Evolutionary conservation across 805 yeast species (phyloP), one percentile per base, ranked within the genome.

Genomic region (Lachancea sp.): DNA sequence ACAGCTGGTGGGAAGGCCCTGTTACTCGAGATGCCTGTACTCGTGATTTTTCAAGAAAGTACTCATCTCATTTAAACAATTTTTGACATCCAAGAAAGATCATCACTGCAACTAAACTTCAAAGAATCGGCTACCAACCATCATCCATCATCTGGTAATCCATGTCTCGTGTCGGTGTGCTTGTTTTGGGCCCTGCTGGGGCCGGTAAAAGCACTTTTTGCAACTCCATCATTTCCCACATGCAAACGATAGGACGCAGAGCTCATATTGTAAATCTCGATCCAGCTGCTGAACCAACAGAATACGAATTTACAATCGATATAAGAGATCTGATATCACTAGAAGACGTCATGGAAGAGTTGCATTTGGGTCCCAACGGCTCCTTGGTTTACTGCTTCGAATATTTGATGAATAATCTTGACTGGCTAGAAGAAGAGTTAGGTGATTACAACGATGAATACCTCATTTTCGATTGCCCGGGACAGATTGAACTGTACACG

Each of bases 101-200:
- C 35, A 32, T 32, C 35, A 19, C 31, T 12, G 31, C 13, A 11
- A 13, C 31, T 29, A 29, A 29, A 29, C 31, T 13, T 3, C 31
- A 3, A 11, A 7, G 5, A 29, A 12, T 22, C 25, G 8, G 25
- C 25, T 4, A 22, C 8, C 4, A 11, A 18, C 9, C 29, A 19
- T 22, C 31, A 13, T 13, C 13, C 13, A 11, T 5, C 5, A 29
- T 29, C 31, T 13, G 16, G 7, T 3, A 37, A n/a, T 2, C 31
- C 7, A 91, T 93, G 99, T 88, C 97, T 2, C 75, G 96, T 68
- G 96, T 89, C 2, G 99, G 98, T 47, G 91, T 88, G 11, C 69
- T 93, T 50, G 96, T 90, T 1, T 67, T 93, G 52, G 99, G 99
- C 1, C 99, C 99, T 16, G 99, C 99, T 1, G 99, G 99, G 32